Evolutionary conservation across 2,329 filamentous ascomycete genomes (phyloP).

Genomic region (Exophiala bonariae): DNA sequence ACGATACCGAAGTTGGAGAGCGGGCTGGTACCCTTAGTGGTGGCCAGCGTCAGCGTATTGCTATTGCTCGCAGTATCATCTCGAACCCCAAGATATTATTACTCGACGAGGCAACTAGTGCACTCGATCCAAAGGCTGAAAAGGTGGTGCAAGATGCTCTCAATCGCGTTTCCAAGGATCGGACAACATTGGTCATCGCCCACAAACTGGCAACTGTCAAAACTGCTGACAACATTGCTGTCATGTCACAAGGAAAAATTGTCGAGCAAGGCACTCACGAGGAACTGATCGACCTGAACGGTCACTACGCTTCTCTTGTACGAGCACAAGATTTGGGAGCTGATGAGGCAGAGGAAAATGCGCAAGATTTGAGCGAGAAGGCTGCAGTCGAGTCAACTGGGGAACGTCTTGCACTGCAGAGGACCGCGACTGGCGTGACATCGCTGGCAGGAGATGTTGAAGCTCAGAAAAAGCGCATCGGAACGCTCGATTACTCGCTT

Average conservation of each 20-base stretch:
- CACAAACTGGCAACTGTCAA: conserved; percentile 71
- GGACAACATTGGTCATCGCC: conserved; percentile 75
- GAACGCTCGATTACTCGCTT: conserved; percentile 31
- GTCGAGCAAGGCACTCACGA: conserved; percentile 76
- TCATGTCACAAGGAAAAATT: conserved; percentile 69
- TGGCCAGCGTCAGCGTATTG: conserved; percentile 77
- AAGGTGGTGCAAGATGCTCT: conserved; percentile 55
- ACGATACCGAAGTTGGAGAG: conserved; percentile 74
- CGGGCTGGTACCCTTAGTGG: conserved; percentile 75
- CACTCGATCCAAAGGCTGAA: conserved; percentile 58
- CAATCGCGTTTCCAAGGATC: conserved; percentile 55
- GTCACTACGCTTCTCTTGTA: conserved; percentile 60
- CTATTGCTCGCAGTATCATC: conserved; percentile 76
- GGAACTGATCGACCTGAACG: conserved; percentile 60
- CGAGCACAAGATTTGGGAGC: conserved; percentile 47
- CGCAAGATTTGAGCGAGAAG: conserved; percentile 14
- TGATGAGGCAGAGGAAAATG: conserved; percentile 10
- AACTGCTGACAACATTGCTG: conserved; percentile 76
- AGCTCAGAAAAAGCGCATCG: conserved; percentile 15
- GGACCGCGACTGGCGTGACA: conserved; percentile 14
- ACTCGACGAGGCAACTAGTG: conserved; percentile 82
- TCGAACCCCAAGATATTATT: conserved; percentile 71
- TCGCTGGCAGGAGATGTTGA: conserved; percentile 19
- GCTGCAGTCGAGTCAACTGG: neutral
- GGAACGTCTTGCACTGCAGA: conserved; percentile 12